Base-by-base conservation (phyloP, 257 asterid genomes). In the Buddleja alternifolia region DNA sequence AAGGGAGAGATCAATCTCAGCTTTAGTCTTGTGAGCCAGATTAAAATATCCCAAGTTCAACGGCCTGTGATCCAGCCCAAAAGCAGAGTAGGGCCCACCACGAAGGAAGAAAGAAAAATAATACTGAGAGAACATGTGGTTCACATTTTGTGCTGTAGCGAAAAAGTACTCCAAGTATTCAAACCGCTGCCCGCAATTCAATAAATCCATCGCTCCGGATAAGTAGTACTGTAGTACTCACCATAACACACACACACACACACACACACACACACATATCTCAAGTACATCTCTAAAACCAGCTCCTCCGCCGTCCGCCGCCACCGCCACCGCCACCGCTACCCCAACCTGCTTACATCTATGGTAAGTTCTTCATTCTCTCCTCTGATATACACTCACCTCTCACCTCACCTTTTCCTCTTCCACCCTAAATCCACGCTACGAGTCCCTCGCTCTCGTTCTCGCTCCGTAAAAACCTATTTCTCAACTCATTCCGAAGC, bases 291-390 rank as follows among this genome's bases (percentile, higher is more conserved):
- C n/a, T n/a, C n/a, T n/a, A n/a, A n/a, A n/a, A n/a, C n/a, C 9
- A 4, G 25, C 20, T 14, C 70, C 56, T 0, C 72, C 76, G 6
- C 70, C 77, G 11, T 24, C 48, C 57, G 2, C 73, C 61, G 11
- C 72, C 73, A 6, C 46, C 69, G 32, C 41, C 68, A 10, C 17
- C 76, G 11, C 45, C 66, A 2, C 61, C 70, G 7, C 63, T 20
- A 34, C 52, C 44, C 0, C 60, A 11, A 16, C 42, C 24, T 10
- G 55, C 23, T 0, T 45, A 8, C 57, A 74, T 79, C 85, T 75
- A 83, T 83, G 88, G 81, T 74, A 65, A 62, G 75, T 44, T 61
- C 78, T 64, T 73, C 66, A 12, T 29, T 84, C 46, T 71, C 77
- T n/a, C 85, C 87, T 19, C 39, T 77, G 17, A 67, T 74, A 20